Evolutionary conservation across 129 eudicot genomes (phyloP), one percentile per base, ranked within the genome.

Genomic region (Pulicaria dysenterica): DNA sequence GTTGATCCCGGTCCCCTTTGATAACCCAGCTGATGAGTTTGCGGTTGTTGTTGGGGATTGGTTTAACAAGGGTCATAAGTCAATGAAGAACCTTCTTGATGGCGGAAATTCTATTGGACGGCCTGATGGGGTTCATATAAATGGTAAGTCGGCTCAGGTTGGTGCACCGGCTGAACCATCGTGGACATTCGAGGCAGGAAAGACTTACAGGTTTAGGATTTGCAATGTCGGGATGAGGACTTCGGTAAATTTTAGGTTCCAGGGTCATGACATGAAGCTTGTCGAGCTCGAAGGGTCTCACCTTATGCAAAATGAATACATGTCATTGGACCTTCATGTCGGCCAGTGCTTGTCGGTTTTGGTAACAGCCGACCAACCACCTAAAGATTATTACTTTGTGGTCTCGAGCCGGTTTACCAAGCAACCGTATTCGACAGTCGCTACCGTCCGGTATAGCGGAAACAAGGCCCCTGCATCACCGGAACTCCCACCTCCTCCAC

Each of bases 241-340:
- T 61, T 85, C 95, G 1, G 74, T 93, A 43, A 93, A 93, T 65
- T 82, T 89, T 37, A 78, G 96, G 78, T 40, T 93, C 59, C 98
- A 93, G 71, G 87, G 79, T 19, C 98, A 93, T 69, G 62, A 83
- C 73, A 74, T 93, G 98, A 93, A 71, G 75, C 57, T 92, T 7
- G 91, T 92, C 2, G 98, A 92, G 80, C 7, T 92, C 34, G 98
- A 92, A 74, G 98, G 98, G 16, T 89, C 96, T 13, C 98, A 93
- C 77, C 80, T 88, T 4, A 83, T 89, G 31, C 98, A 93, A 69
- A 85, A 84, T 5, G 65, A 69, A 2, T 93, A 93, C 55, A 90
- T 85, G 75, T 83, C 95, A 3, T 73, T 93, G 42, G 98, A 93
- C 70, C 48, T 93, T 15, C 98, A 93, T n/a, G 88, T 85, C 5